Conservation (phyloP, 176 grass and related monocot genomes). For the Eragrostis nindensis region DNA sequence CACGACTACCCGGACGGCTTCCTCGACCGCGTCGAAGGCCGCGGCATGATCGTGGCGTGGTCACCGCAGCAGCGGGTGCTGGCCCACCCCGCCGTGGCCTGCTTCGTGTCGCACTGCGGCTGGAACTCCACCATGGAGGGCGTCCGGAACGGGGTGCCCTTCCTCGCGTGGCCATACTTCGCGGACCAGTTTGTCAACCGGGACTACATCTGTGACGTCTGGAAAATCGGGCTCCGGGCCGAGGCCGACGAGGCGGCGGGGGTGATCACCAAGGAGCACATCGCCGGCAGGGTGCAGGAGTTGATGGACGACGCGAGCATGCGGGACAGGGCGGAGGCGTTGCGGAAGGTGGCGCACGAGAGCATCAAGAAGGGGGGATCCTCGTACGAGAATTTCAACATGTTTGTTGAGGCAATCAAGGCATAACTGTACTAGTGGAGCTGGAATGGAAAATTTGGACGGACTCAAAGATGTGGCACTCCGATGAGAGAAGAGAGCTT, state of each 20-base stretch:
- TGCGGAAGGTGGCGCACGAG: neutral
- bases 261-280: conserved; percentile 25
- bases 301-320: neutral
- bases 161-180: conserved; percentile 54
- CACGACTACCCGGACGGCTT: conserved; percentile 28
- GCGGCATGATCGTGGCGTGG: conserved; percentile 15
- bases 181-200: conserved; percentile 28
- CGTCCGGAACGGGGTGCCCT: conserved; percentile 50
- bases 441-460: too few relatives aligned
- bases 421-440: neutral
- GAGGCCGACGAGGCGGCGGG: neutral
- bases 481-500: too few relatives aligned
- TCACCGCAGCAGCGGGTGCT: conserved; percentile 35
- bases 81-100: conserved; percentile 27
- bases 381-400: conserved; percentile 10
- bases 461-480: too few relatives aligned
- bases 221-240: conserved; percentile 23
- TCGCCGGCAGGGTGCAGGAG: conserved; percentile 8
- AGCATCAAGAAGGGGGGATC: neutral
- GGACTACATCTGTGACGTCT: conserved; percentile 1
- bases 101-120: conserved; percentile 54
- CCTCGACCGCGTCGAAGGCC: neutral
- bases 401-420: conserved; percentile 11
- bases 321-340: neutral
- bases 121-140: conserved; percentile 62